Evolutionary conservation across 176 grass and related monocot species (phyloP), one percentile per base, ranked within the genome.

Genomic region (Hyparrhenia diplandra): DNA sequence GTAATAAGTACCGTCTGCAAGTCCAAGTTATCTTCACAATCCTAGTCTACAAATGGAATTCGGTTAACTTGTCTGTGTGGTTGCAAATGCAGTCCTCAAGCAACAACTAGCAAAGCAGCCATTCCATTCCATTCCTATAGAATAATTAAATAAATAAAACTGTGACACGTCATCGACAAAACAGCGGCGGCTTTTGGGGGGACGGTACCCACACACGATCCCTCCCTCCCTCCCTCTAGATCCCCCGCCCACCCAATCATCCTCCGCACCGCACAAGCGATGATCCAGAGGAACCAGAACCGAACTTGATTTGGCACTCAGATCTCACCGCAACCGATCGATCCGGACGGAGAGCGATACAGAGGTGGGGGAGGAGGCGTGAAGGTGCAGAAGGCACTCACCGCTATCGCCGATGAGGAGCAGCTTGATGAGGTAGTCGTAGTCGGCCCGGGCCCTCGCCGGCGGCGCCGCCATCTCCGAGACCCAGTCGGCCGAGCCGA

Each of bases 391-490:
- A 10, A 4, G 35, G 5, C 21, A 78, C 76, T 54, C 7, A 86
- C 84, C 68, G 76, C 76, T 86, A 60, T 86, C 84, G 25, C 84
- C 84, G 35, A 80, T 86, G 69, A 80, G 76, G 28, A 84, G 73
- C 25, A 84, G 73, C 82, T 84, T 84, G 73, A 84, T 77, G 73
- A 84, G 82, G 62, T 59, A 84, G 25, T 84, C 73, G 51, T 84
- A 84, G 82, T 84, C 82, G 49, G 82, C 82, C 18, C 73, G 37
- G 20, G 82, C 82, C 73, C 83, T 78, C 51, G 74, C 74, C 39
- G 74, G 65, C 52, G 54, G 74, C 65, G 74, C 74, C 52, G 83
- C 74, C 83, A 85, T 85, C 67, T 17, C 13, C 12, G 39, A 45
- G 21, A 25, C 39, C 39, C 5, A 25, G 11, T n/a, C n/a, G n/a